Percentiles rank a stretch among this genome's conserved stretches.
These are phyloP conservation scores for Thamnidium elegans DNA, from an alignment of 192 early-diverging fungal species.

Conservation along the genomic window DNA sequence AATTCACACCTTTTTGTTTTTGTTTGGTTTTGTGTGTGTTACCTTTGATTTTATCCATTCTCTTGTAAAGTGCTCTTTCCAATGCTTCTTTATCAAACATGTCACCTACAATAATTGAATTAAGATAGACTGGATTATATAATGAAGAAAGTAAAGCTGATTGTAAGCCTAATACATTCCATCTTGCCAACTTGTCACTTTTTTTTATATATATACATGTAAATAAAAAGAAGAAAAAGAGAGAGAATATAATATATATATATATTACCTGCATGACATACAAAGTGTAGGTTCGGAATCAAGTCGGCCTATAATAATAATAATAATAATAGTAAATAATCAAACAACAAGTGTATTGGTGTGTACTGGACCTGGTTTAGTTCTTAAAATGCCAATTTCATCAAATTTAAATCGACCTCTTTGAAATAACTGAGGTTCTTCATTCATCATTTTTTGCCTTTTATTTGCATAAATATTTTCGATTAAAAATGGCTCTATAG, in stretches of 20 bases:
- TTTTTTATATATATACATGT: not conserved
- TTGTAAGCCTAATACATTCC: conserved; percentile 79
- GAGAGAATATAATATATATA: not conserved
- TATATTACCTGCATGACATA: conserved; percentile 69
- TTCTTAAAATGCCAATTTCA: conserved; percentile 61
- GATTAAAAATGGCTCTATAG: not conserved
- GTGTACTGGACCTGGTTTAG: conserved; percentile 64
- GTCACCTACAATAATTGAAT: conserved; percentile 64
- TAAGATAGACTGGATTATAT: conserved; percentile 67
- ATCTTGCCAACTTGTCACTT: conserved; percentile 90
- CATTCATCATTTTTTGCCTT: conserved; percentile 8
- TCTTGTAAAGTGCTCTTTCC: conserved; percentile 60
- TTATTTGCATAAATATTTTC: conserved; percentile 31
- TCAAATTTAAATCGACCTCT: conserved; percentile 63
- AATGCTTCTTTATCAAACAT: conserved; percentile 60
- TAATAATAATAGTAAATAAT: not conserved
- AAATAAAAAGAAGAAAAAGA: conserved; percentile 4
- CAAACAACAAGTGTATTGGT: not conserved
- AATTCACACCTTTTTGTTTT: not conserved
- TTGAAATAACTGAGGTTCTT: conserved; percentile 27
- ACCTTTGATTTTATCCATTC: conserved; percentile 39
- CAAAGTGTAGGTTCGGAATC: conserved; percentile 70
- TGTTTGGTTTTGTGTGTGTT: not conserved
- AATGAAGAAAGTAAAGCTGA: conserved; percentile 66
- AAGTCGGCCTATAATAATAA: conserved; percentile 40